A percentile compares a stretch with the other conserved stretches of the same genome.
Conservation (phyloP, 106 monocot genomes). For the Platanthera zijinensis region DNA sequence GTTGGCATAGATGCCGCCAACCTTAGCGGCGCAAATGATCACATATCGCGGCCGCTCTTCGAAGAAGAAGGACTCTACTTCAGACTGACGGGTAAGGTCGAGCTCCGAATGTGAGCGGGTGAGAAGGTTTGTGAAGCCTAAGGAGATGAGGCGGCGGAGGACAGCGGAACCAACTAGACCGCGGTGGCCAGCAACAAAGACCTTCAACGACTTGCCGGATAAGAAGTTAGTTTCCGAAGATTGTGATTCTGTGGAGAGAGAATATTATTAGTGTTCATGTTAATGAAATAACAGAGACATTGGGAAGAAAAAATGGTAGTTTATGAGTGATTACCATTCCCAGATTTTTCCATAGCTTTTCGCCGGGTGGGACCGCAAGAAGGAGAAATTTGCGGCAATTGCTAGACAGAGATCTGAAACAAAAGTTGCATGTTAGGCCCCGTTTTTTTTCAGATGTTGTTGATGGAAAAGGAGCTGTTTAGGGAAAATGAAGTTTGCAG, state of each 20-base stretch:
- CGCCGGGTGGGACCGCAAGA: too few species aligned
- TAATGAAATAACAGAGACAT: neutral
- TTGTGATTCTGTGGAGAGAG: neutral
- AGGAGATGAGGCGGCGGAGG: slow-evolving; percentile 47
- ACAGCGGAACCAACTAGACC: slow-evolving; percentile 91
- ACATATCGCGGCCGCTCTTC: slow-evolving; percentile 63
- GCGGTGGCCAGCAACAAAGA: slow-evolving; percentile 90
- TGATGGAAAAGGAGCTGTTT: too few species aligned
- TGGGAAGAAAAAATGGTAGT: neutral
- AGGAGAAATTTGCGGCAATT: too few species aligned
- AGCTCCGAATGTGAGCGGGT: slow-evolving; percentile 69
- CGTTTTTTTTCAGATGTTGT: too few species aligned
- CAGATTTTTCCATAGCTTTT: neutral
- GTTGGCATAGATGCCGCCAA: slow-evolving; percentile 97
- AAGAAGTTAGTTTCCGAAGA: slow-evolving; percentile 36
- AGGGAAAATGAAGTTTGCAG: too few species aligned
- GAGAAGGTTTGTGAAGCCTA: slow-evolving; percentile 78
- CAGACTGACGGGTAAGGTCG: slow-evolving; percentile 87
- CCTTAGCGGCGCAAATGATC: slow-evolving; percentile 85
- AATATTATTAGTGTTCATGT: neutral
- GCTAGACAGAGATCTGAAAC: too few species aligned
- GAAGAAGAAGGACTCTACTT: slow-evolving; percentile 82
- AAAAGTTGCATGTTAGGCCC: too few species aligned
- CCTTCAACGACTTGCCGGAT: slow-evolving; percentile 55
- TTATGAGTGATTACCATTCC: neutral